Percentiles rank a stretch among this genome's conserved stretches.
These are phyloP conservation scores for Baorangia bicolor DNA, from an alignment of 768 basidiomycete species.

Conservation along the genomic window DNA sequence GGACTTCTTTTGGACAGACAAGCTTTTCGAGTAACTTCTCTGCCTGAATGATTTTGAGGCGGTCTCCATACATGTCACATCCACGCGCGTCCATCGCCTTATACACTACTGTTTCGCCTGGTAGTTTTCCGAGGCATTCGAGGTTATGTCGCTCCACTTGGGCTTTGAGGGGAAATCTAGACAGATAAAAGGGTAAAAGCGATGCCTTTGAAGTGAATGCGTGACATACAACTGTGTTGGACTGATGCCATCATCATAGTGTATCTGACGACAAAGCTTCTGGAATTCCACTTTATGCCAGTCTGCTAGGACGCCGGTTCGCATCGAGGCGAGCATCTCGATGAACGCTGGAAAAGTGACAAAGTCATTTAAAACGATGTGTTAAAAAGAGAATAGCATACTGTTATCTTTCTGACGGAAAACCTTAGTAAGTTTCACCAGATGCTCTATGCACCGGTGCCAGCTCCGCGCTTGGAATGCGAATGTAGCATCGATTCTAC, in stretches of 20 bases:
- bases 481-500: constrained; percentile 52
- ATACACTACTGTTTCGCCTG: constrained; percentile 35
- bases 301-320: constrained; percentile 71
- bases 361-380: not conserved
- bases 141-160: constrained; percentile 28
- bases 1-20: constrained; percentile 47
- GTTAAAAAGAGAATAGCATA: constrained; percentile 15
- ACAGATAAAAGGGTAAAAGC: not conserved
- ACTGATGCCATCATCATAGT: constrained; percentile 76
- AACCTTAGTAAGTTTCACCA: constrained; percentile 54
- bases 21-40: constrained; percentile 43
- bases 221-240: constrained; percentile 82
- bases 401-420: constrained; percentile 70
- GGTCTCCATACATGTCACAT: constrained; percentile 35
- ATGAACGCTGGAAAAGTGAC: constrained; percentile 63
- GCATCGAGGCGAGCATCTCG: constrained; percentile 97
- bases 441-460: constrained; percentile 49
- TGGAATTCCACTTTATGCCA: constrained; percentile 70
- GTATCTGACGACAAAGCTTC: constrained; percentile 58
- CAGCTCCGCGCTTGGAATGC: constrained; percentile 68
- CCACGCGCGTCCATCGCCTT: constrained; percentile 46
- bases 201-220: not conserved
- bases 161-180: constrained; percentile 29
- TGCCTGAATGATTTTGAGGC: constrained; percentile 32
- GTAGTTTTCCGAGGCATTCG: constrained; percentile 16